These are phyloP conservation scores for Colletotrichum graminicola DNA, from an alignment of 2,329 filamentous ascomycete genomes.

Conservation along the genomic window DNA sequence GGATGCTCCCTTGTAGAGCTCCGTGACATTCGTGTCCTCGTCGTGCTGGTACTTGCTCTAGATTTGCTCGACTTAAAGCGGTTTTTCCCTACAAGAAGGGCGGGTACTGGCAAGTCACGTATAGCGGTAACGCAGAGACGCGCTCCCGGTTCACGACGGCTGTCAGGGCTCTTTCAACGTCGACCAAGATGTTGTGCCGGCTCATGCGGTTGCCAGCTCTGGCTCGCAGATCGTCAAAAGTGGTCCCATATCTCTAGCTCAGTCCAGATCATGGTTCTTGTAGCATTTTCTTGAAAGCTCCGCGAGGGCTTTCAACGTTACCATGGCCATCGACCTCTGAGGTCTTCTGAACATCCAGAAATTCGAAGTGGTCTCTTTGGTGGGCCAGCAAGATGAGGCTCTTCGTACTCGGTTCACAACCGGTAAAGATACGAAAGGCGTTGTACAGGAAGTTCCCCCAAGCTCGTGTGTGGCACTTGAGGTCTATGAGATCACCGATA, in stretches of 20 bases:
- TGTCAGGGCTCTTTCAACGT: too few species aligned
- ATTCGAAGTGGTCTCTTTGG: slow-evolving; percentile 50
- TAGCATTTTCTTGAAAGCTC: slow-evolving; percentile 49
- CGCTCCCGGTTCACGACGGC: too few species aligned
- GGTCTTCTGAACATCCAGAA: slow-evolving; percentile 50
- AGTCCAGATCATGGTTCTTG: slow-evolving; percentile 58
- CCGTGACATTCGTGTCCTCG: too few species aligned
- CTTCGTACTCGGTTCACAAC: slow-evolving; percentile 50
- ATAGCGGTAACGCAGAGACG: too few species aligned
- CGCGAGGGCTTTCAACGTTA: slow-evolving; percentile 55
- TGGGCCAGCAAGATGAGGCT: slow-evolving; percentile 50
- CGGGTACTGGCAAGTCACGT: too few species aligned
- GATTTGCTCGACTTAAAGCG: too few species aligned
- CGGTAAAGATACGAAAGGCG: background rate
- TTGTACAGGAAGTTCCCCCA: background rate
- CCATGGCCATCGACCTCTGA: slow-evolving; percentile 48
- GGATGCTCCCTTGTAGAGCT: too few species aligned
- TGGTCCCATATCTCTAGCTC: slow-evolving; percentile 52
- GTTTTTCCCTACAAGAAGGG: too few species aligned
- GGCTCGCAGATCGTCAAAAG: background rate
- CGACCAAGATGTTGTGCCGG: too few species aligned
- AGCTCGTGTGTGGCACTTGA: background rate
- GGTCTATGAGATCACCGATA: background rate
- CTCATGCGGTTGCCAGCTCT: background rate
- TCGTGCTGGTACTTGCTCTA: too few species aligned